Evolutionary conservation across 371 early-diverging fungal species (phyloP), one percentile per base, ranked within the genome.

Genomic region (Mucor circinelloides): DNA sequence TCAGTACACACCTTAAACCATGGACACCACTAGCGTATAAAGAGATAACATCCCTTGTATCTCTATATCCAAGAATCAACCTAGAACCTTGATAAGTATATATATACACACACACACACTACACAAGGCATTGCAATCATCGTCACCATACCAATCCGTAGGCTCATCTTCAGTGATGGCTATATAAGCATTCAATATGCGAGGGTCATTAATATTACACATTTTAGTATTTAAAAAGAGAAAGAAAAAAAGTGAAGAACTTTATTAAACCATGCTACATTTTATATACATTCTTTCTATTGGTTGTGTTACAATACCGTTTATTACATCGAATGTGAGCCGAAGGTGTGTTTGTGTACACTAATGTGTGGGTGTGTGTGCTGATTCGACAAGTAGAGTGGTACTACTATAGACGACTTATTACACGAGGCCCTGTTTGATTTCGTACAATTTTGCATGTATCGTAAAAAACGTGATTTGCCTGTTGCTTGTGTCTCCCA

Each of bases 41-140:
- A 46, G 85, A 88, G 68, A 91, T 86, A 54, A 85, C 84, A 67
- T 90, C 89, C 64, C 89, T 82, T 19, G 89, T 86, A 54, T 88
- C 90, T 63, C 84, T 80, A 72, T 91, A 91, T 25, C 91, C 91
- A 28, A 89, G 82, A 31, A 91, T 71, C 17, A 91, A 71, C 91
- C 91, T 91, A 52, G 54, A 32, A 56, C 2, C 25, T 6, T 31
- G 12, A 17, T 21, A 12, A 32, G 7, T 48, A 8, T 36, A 36
- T 34, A 34, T 9, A 34, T n/a, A n/a, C n/a, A n/a, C n/a, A n/a
- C n/a, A n/a, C n/a, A n/a, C n/a, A n/a, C n/a, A n/a, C n/a, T n/a
- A n/a, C n/a, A 40, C 42, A 40, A 17, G 34, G 34, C 34, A 34
- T n/a, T 34, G 34, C 3, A 34, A 34, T 34, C 10, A 34, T 9